Conservation (phyloP, 148 eudicot genomes). For the Rhododendron ferrugineum region DNA sequence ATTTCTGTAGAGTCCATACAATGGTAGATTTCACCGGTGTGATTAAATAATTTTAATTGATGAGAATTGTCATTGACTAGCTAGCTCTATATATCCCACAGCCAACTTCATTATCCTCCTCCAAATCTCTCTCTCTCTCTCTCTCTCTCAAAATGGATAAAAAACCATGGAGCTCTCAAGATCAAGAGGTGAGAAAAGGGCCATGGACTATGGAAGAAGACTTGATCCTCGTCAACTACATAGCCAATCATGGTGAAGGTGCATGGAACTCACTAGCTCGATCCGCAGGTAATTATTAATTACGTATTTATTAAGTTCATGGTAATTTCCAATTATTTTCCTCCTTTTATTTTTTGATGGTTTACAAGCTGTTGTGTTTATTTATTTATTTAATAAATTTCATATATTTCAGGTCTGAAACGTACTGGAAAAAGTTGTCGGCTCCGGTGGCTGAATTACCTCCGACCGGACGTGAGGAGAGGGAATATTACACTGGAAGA, state of each 20-base stretch:
- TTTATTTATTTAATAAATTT: slow-evolving; percentile 15
- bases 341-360: background rate
- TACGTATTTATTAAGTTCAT: no score
- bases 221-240: slow-evolving; percentile 72
- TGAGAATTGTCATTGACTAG: no score
- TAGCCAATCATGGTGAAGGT: slow-evolving; percentile 94
- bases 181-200: slow-evolving; percentile 80
- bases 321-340: no score
- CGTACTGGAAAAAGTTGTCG: slow-evolving; percentile 93
- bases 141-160: slow-evolving; percentile 33
- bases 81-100: no score
- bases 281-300: slow-evolving; percentile 58
- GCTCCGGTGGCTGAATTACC: slow-evolving; percentile 81
- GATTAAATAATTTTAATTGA: no score
- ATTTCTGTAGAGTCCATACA: no score
- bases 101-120: no score
- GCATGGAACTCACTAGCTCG: slow-evolving; percentile 87
- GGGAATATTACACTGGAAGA: slow-evolving; percentile 86
- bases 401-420: slow-evolving; percentile 36
- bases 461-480: slow-evolving; percentile 77
- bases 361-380: background rate
- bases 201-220: slow-evolving; percentile 99
- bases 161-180: slow-evolving; percentile 43
- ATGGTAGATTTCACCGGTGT: no score
- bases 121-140: no score